phyloP scores from a whole-genome alignment of 495 filamentous ascomycete genomes.

The Xylaria palmicola region DNA sequence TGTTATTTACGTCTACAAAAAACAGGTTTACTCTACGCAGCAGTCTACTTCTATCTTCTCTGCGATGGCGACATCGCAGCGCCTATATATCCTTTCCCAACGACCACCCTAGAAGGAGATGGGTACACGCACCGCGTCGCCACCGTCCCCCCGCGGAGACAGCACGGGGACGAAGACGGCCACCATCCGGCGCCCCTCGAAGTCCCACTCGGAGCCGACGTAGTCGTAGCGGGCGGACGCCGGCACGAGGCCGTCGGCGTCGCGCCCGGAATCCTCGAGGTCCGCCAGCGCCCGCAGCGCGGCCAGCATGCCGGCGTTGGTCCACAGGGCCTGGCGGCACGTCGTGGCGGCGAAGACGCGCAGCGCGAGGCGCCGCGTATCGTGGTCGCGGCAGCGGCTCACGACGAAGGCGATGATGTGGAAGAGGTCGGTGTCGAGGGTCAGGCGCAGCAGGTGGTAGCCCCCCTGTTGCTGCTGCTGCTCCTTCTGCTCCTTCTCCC shows the following conservation, averaged over 20 bases:
- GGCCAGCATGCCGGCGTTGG: slow-evolving; percentile 20
- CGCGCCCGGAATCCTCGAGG: slow-evolving; percentile 22
- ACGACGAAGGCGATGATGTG: slow-evolving; percentile 24
- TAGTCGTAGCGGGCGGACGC: slow-evolving; percentile 21
- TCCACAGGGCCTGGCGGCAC: slow-evolving; percentile 21
- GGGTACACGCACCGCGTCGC: neutral
- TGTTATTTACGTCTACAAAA: too few species aligned
- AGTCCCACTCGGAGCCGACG: slow-evolving; percentile 22
- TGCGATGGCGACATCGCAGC: neutral
- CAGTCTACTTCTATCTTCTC: neutral
- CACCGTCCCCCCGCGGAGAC: neutral
- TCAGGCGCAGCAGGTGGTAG: slow-evolving; percentile 13
- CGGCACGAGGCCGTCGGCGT: slow-evolving; percentile 21
- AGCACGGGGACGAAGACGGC: slow-evolving; percentile 17
- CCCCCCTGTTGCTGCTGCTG: neutral
- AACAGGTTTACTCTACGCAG: neutral
- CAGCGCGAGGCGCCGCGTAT: slow-evolving; percentile 14
- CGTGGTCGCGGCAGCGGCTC: slow-evolving; percentile 22
- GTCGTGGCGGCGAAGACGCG: slow-evolving; percentile 20
- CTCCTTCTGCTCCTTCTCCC: neutral
- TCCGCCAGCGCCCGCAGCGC: slow-evolving; percentile 19
- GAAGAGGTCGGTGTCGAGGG: slow-evolving; percentile 24
- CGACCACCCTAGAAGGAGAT: neutral
- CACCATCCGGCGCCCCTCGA: slow-evolving; percentile 18
- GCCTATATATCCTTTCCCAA: neutral